Evolutionary conservation across 192 early-diverging fungal genomes (phyloP), one percentile per base, ranked within the genome.

Genomic region (Coemansia sp.): DNA sequence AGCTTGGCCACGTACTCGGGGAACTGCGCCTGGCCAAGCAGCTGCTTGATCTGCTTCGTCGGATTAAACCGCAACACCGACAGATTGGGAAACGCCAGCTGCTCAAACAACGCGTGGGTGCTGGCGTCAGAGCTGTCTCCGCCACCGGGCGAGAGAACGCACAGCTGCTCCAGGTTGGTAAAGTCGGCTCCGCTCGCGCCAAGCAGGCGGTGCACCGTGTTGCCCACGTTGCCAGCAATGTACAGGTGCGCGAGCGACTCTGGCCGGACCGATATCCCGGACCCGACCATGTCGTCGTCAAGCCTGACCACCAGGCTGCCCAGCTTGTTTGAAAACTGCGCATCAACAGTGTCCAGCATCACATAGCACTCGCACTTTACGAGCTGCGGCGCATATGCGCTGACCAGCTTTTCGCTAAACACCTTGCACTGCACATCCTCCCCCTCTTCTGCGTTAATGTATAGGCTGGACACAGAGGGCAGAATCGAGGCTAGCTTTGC

Each of bases 341-440:
- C 45, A 24, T 21, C 14, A 4, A 49, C 6, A 6, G 48, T 25
- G 14, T 38, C 32, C 1, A 60, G 5, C 33, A n/a, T 50, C 4
- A 60, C 19, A 33, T 28, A 60, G 47, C 58, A 50, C 5, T 29
- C 30, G 24, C 33, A 30, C 0, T 29, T 21, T 7, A 7, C 33
- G 0, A 60, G 58, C 29, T 60, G 58, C 23, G 5, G 14, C 0
- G 58, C 58, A 40, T 60, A 60, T 1, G 16, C 31, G 18, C 19
- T 28, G 5, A 60, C 25, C 25, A 60, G 23, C 5, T 6, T 21
- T 16, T 10, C 10, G 25, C 43, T 11, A 21, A 58, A 45, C 8
- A 14, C 8, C 16, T 25, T 25, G 14, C 56, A 58, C 27, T n/a
- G n/a, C n/a, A 10, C 1, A 25, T 60, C 58, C 24, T 60, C 58